These are phyloP conservation scores for Russula emetica DNA, from an alignment of 768 basidiomycete genomes.

Conservation along the genomic window DNA sequence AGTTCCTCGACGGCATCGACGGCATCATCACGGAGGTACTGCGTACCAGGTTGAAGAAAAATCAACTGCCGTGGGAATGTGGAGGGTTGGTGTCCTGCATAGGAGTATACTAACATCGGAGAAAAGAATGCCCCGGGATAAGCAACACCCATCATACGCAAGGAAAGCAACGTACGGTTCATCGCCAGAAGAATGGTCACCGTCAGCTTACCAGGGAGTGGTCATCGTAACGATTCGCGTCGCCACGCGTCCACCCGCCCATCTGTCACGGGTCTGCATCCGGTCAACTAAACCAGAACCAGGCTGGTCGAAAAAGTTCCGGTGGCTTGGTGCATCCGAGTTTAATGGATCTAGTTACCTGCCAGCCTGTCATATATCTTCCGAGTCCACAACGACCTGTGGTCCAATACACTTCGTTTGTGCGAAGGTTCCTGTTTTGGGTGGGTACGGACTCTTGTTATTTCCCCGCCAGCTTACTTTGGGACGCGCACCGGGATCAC, in stretches of 20 bases:
- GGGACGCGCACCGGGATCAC: not conserved
- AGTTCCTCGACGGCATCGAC: not conserved
- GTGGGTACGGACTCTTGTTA: not conserved
- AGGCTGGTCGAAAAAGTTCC: slow-evolving; percentile 7
- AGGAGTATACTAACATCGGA: not conserved
- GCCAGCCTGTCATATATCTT: not conserved
- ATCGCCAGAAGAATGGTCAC: not conserved
- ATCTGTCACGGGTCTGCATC: not conserved
- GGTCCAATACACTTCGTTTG: not conserved
- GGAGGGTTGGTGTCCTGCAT: not conserved
- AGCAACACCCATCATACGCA: not conserved
- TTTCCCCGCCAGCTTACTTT: not conserved
- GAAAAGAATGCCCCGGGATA: not conserved
- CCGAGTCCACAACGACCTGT: not conserved
- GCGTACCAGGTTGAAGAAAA: not conserved
- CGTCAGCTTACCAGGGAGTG: not conserved
- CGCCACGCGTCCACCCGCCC: not conserved
- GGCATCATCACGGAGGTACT: not conserved
- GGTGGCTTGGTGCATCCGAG: slow-evolving; percentile 5
- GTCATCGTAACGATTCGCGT: not conserved
- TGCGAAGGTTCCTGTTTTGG: not conserved
- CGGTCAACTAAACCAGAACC: not conserved
- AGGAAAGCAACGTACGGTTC: not conserved
- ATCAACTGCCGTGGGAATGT: not conserved
- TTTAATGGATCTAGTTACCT: not conserved